Evolutionary conservation across 805 yeast species (phyloP), one percentile per base, ranked within the genome.

Genomic region (Saturnispora zaruensis): DNA sequence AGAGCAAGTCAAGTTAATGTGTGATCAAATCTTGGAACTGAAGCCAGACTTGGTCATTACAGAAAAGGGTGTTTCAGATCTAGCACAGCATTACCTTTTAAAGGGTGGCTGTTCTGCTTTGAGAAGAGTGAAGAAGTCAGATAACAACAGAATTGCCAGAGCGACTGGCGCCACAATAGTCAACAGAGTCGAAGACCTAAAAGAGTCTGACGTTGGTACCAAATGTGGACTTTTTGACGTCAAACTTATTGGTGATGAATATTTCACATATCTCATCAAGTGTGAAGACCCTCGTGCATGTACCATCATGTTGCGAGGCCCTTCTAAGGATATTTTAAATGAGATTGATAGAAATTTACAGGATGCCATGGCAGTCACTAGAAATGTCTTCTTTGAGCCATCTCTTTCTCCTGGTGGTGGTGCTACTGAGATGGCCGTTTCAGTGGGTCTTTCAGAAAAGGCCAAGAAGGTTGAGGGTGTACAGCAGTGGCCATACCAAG

Each of bases 91-190:
- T 71, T 90, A 84, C 68, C 72, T 93, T 57, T 76, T 93, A 62
- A 90, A 90, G 71, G 96, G 96, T 54, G 95, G 95, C 51, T 90
- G 90, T 57, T 78, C 95, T 45, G 96, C 87, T 1, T 75, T 93
- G 59, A 82, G 99, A 75, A 82, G 99, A 70, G 96, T 88, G 46
- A 86, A 88, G 64, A 93, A 93, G 72, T 82, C 95, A 9, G 99
- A 93, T 71, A 88, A 89, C 69, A 93, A 93, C 73, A 81, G 99
- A 73, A 87, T 93, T 61, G 86, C 99, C 13, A 82, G 97, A 62
- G 96, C 96, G 40, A 87, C 96, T 7, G 99, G 99, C 52, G 99
- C 99, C 36, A 87, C 96, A 11, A 88, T 93, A 61, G 97, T 93
- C 45, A 91, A 90, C 70, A 81, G 98, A 64, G 81, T 89, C 48